These are phyloP conservation scores for Gynandropsis gynandra DNA, from an alignment of 345 rosid genomes.

Conservation along the genomic window DNA sequence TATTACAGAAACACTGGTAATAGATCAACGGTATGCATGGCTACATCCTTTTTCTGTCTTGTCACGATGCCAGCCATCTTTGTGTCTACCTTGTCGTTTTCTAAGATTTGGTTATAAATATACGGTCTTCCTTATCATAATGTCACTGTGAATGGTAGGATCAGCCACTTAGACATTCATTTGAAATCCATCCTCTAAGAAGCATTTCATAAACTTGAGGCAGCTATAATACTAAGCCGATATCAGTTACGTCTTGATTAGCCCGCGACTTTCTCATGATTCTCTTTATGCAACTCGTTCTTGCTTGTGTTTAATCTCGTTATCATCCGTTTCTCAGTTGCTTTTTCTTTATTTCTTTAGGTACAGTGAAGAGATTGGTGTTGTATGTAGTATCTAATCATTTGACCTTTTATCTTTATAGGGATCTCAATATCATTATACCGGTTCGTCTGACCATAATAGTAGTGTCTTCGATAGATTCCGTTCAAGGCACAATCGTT, in stretches of 20 bases:
- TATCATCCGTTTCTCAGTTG: slow-evolving; percentile 3
- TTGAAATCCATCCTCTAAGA: too few species aligned
- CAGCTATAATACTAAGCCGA: too few species aligned
- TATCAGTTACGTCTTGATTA: neutral
- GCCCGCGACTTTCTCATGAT: neutral
- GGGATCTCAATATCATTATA: slow-evolving; percentile 56
- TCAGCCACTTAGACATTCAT: too few species aligned
- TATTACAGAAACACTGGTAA: slow-evolving; percentile 62
- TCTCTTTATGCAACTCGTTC: slow-evolving; percentile 9
- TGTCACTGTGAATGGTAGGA: too few species aligned
- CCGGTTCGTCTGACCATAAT: slow-evolving; percentile 48
- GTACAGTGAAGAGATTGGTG: too few species aligned
- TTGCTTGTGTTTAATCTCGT: slow-evolving; percentile 4
- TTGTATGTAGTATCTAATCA: neutral
- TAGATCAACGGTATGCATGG: slow-evolving; percentile 52
- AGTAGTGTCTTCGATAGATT: slow-evolving; percentile 72
- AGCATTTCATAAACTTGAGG: too few species aligned
- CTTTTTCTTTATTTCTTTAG: too few species aligned
- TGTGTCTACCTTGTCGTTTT: neutral
- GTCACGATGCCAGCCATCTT: slow-evolving; percentile 1
- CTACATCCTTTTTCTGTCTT: slow-evolving; percentile 8
- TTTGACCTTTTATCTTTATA: slow-evolving; percentile 14
- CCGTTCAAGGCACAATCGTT: slow-evolving; percentile 51
- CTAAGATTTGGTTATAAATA: neutral
- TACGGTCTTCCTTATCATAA: neutral